Evolutionary conservation across 495 filamentous ascomycete species (phyloP), one percentile per base, ranked within the genome.

Genomic region (Trichoderma reesei): DNA sequence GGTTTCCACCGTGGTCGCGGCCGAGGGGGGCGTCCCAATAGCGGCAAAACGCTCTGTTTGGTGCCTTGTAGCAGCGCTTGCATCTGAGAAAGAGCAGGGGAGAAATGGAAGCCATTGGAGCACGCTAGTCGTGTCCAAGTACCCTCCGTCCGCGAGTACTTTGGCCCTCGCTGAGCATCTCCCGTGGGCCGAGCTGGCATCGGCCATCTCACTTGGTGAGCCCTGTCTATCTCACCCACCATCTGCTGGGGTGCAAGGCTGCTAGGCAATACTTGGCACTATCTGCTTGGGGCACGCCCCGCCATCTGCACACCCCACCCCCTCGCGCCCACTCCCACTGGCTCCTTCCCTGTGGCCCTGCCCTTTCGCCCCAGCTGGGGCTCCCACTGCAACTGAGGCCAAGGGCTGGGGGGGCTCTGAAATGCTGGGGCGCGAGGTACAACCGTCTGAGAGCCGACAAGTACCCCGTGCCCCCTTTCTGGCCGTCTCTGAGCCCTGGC

Each of bases 381-480:
- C 51, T 56, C 51, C 51, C 51, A n/a, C n/a, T n/a, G n/a, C n/a
- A n/a, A 56, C 51, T 56, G 51, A 56, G 44, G 16, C 8, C 44
- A 18, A 48, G 51, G 51, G 51, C 51, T 56, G 51, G 51, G 51
- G 51, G n/a, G n/a, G n/a, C n/a, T n/a, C 51, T 56, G 7, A 26
- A 54, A 56, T 56, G 51, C 51, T 56, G 51, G 51, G 51, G 51
- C 51, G 9, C 7, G 51, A 31, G 51, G 51, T 56, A 56, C 51
- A 56, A 56, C 51, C 51, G 34, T 56, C 20, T 56, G 51, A 34
- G 51, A 33, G 51, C 31, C 18, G 51, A 33, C 51, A 56, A 56
- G 51, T 56, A 56, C 51, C 51, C 51, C 51, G 51, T 56, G 51
- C 51, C 51, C 51, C 51, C n/a, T n/a, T n/a, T n/a, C n/a, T n/a